Evolutionary conservation across 495 filamentous ascomycete genomes (phyloP).

Genomic region (Immersiella caudata): DNA sequence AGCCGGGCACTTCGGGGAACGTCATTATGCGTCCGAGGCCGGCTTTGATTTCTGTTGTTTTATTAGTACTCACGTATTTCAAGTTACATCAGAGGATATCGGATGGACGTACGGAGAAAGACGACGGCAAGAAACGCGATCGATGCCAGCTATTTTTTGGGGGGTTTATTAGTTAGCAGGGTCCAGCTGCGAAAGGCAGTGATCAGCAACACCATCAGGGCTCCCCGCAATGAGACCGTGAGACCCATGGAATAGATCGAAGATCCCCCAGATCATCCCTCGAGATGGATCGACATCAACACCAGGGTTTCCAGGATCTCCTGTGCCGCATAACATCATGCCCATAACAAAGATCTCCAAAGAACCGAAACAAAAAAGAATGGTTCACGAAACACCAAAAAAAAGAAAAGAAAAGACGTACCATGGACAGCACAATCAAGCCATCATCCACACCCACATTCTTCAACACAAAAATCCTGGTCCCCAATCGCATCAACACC

Average conservation of each 20-base stretch:
- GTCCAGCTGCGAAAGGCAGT: constrained; percentile 7
- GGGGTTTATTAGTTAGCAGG: not conserved
- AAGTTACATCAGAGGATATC: not conserved
- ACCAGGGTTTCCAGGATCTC: too few relatives aligned
- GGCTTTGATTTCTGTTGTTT: constrained; percentile 24
- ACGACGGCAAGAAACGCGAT: constrained; percentile 24
- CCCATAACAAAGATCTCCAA: too few relatives aligned
- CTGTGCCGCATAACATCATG: too few relatives aligned
- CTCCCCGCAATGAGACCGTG: not conserved
- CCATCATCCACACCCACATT: constrained; percentile 30
- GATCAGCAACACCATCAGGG: constrained; percentile 12
- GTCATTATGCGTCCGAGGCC: constrained; percentile 24
- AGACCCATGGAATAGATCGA: not conserved
- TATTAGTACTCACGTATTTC: not conserved
- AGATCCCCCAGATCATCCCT: not conserved
- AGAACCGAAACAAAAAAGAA: not conserved
- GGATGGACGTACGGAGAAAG: constrained; percentile 24
- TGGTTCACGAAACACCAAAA: not conserved
- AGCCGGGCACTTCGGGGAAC: constrained; percentile 42
- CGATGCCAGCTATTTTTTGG: constrained; percentile 17
- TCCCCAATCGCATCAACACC: constrained; percentile 25
- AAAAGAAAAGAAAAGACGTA: constrained; percentile 11
- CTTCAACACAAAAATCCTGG: constrained; percentile 26
- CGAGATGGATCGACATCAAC: constrained; percentile 3
- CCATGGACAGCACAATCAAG: constrained; percentile 25